Evolutionary conservation across 345 rosid species (phyloP), one percentile per base, ranked within the genome.

Genomic region (Geranium rotundifolium): DNA sequence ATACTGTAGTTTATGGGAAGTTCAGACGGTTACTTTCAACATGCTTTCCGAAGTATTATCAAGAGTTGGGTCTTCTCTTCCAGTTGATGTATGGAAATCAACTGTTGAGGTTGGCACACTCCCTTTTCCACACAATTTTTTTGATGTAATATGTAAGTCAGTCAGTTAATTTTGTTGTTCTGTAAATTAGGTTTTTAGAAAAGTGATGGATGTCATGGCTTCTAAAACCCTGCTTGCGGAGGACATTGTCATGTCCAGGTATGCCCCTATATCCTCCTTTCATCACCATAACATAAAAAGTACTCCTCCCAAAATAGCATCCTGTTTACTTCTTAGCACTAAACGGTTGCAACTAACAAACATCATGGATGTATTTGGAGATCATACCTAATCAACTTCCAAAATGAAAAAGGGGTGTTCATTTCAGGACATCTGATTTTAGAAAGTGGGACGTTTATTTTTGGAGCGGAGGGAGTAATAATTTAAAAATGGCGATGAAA

Each of bases 201-300:
- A 86, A 81, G 84, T 87, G 71, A 82, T 87, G 85, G 95, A 89
- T 75, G 79, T 74, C 67, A 67, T 89, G 69, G 84, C 84, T 55
- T 79, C 85, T 63, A 83, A 76, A 76, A 74, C 72, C 61, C 76
- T 75, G 73, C 77, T 81, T 63, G 68, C 80, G 29, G 93, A 92
- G 76, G 87, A 84, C 64, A 74, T 34, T 66, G 66, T 70, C 59
- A 78, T 83, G 90, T 81, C 93, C 67, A 82, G 88, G 98, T 89
- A 71, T 37, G 50, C 34, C 57, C 15, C 62, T 18, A 54, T 34
- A 61, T 18, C 61, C 34, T 29, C 23, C 65, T 10, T 57, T 58
- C 34, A 10, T 52, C 60, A 15, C 41, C 49, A 41, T 50, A 3
- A 16, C 50, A n/a, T 17, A 57, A 58, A 39, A 34, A 59, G 27